Evolutionary conservation across 139 green algal genomes (phyloP), one percentile per base, ranked within the genome.

Genomic region (Chlorella sorokiniana): DNA sequence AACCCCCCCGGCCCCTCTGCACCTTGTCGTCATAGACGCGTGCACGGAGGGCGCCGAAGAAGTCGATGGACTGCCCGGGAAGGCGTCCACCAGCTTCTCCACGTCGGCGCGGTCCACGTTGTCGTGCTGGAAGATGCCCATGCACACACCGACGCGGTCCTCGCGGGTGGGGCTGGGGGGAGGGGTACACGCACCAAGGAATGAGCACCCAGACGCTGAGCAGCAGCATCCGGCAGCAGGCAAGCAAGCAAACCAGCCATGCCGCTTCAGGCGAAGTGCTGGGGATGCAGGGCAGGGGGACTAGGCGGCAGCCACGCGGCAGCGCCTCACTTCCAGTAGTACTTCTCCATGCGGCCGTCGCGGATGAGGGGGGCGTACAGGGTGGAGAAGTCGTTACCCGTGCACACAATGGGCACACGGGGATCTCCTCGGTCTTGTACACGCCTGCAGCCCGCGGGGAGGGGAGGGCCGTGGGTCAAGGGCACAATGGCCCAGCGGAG

Each of bases 11-110:
- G 35, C 64, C 16, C 56, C 56, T 22, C 33, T 91, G 20, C 56
- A 96, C 92, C 86, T 94, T 92, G 88, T 97, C 93, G 79, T 98
- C 96, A 76, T 98, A 99, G n/a, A 98, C 91, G 48, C 95, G 93
- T 22, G 96, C 91, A 44, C 95, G 90, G 63, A 99, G 92, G 23
- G 96, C 96, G 37, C 97, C 97, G 88, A 99, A 99, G 93, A 99
- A 99, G 74, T 99, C 97, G 81, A 99, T 99, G 37, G 97, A 99
- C 94, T 99, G 97, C 75, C 95, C 94, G 97, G 96, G 97, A 99
- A 99, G 76, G 91, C 88, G 88, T 99, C 96, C 16, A 99, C 95
- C 63, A 99, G 86, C 22, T 81, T 74, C 90, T 98, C 92, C 23
- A 98, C 88, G 8, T 97, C 89, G 29, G 22, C 59, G 44, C 76